Percentiles rank a stretch among this genome's conserved stretches.
Conservation (phyloP, 1,284 basidiomycete genomes). For the Ceratobasidium sp. region DNA sequence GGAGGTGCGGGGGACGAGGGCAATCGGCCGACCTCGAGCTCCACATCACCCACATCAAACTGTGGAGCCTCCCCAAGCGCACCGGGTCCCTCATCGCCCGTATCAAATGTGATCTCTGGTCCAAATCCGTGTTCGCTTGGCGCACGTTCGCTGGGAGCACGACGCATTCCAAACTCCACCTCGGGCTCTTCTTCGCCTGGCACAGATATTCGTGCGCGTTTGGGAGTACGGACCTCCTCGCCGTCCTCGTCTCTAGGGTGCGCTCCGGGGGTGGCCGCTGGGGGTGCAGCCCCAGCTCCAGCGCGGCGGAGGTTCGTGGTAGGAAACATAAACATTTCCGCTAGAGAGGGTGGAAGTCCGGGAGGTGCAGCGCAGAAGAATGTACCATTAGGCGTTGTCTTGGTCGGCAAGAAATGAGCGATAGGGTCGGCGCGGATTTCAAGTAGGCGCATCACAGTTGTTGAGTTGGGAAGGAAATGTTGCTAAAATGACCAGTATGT, state of each 20-base stretch:
- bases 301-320: conserved; percentile 56
- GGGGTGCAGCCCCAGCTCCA: conserved; percentile 19
- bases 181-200: conserved; percentile 67
- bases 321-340: conserved; percentile 84
- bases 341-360: conserved; percentile 80
- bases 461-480: conserved; percentile 81
- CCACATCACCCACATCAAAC: conserved; percentile 33
- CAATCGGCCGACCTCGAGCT: conserved; percentile 13
- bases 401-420: conserved; percentile 83
- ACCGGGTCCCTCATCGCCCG: conserved; percentile 28
- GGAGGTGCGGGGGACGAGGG: conserved; percentile 29
- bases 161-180: conserved; percentile 58
- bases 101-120: conserved; percentile 38
- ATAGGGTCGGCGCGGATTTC: conserved; percentile 86
- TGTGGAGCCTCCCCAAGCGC: conserved; percentile 23
- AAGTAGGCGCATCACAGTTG: conserved; percentile 78
- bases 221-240: conserved; percentile 57
- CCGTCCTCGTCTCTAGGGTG: conserved; percentile 23
- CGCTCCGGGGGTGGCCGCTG: conserved; percentile 58
- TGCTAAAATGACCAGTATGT: conserved; percentile 53
- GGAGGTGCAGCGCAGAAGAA: conserved; percentile 80
- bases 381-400: conserved; percentile 68
- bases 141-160: conserved; percentile 58
- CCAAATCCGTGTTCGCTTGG: conserved; percentile 55
- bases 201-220: conserved; percentile 64